These are phyloP conservation scores for Epichloe coenophiala DNA, from an alignment of 2,329 filamentous ascomycete genomes.

Conservation along the genomic window DNA sequence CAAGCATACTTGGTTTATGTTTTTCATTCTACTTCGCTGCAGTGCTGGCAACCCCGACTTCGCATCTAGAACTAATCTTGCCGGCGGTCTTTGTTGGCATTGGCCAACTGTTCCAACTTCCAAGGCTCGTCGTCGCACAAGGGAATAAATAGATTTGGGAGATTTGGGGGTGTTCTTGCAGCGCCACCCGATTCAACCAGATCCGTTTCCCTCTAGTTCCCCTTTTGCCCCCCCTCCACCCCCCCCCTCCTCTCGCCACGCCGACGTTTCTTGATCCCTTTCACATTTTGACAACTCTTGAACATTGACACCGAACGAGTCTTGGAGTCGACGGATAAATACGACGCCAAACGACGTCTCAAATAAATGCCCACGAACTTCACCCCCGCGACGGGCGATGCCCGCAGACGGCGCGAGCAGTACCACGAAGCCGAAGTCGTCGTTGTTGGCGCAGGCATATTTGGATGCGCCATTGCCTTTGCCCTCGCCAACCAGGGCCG, in stretches of 20 bases:
- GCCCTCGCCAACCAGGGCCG: slow-evolving; percentile 79
- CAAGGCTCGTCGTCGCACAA: not conserved
- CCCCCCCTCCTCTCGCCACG: not conserved
- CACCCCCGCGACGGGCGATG: slow-evolving; percentile 19
- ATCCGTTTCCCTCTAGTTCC: not conserved
- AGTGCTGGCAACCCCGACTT: too few species aligned
- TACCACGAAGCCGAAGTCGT: slow-evolving; percentile 68
- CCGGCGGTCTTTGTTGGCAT: not conserved
- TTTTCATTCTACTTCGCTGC: too few species aligned
- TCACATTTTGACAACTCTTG: too few species aligned
- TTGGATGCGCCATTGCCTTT: slow-evolving; percentile 76
- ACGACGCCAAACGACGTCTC: not conserved
- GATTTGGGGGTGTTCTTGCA: not conserved
- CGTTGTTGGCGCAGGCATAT: slow-evolving; percentile 80
- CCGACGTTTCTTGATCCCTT: not conserved
- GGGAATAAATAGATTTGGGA: not conserved
- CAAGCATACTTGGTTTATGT: not conserved
- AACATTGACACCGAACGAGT: not conserved
- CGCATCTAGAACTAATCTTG: too few species aligned
- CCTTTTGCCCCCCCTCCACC: not conserved
- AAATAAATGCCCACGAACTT: not conserved
- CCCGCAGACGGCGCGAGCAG: slow-evolving; percentile 32
- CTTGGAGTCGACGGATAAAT: not conserved
- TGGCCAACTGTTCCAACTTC: not conserved
- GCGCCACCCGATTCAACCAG: not conserved